Evolutionary conservation across 192 early-diverging fungal genomes (phyloP).

Genomic region (Linnemannia hyalina): DNA sequence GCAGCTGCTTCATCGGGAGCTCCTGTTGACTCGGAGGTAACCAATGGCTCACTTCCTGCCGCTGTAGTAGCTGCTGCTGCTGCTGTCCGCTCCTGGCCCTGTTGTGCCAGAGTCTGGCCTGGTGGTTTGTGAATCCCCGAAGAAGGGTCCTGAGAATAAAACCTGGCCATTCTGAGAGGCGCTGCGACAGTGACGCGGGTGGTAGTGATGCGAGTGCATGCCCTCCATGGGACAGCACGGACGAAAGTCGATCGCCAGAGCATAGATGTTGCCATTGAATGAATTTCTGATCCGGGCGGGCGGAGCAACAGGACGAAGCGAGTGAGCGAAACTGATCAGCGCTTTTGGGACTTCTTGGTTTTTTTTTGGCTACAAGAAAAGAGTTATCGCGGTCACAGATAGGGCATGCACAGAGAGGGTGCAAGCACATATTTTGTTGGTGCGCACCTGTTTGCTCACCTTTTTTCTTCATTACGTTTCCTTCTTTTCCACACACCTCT

Average conservation of each 20-base stretch:
- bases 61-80: background rate
- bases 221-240: constrained; percentile 10
- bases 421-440: background rate
- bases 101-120: background rate
- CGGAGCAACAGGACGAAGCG: background rate
- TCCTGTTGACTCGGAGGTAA: background rate
- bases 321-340: background rate
- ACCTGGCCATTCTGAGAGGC: background rate
- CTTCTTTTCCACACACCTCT: background rate
- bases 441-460: background rate
- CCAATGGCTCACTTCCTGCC: background rate
- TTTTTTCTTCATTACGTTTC: background rate
- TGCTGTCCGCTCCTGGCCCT: background rate
- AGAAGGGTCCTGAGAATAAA: constrained; percentile 24
- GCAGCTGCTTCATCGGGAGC: background rate
- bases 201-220: constrained; percentile 10
- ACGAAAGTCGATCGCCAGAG: constrained; percentile 25
- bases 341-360: background rate
- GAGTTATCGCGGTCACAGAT: background rate
- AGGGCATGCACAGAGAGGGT: no score
- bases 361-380: no score
- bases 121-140: background rate
- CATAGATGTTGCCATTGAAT: constrained; percentile 2
- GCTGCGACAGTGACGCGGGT: background rate
- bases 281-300: background rate